Evolutionary conservation across 345 rosid species (phyloP).

Genomic region (Eucalyptus shirleyi): DNA sequence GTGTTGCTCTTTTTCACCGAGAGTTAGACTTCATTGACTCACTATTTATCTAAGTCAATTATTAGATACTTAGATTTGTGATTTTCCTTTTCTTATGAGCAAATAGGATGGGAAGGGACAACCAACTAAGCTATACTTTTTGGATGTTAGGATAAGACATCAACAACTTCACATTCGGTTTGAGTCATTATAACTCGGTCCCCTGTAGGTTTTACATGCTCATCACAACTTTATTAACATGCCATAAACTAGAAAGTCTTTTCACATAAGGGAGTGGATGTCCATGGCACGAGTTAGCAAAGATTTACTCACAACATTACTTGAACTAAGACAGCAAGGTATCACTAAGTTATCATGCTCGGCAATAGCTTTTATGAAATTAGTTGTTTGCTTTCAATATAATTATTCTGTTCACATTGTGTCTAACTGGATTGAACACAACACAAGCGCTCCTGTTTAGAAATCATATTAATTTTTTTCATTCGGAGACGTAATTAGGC

Average conservation of each 20-base stretch:
- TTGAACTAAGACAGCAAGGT: background rate
- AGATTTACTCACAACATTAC: background rate
- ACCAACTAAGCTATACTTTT: background rate
- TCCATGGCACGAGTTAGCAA: background rate
- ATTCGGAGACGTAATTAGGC: background rate
- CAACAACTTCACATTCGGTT: background rate
- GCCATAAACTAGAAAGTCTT: background rate
- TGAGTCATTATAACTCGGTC: background rate
- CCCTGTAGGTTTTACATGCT: background rate
- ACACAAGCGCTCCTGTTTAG: background rate
- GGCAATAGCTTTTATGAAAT: background rate
- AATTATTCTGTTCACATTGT: background rate
- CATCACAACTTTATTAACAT: background rate
- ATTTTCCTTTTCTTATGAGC: background rate
- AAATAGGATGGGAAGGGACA: background rate
- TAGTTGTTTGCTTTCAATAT: background rate
- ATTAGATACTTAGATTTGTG: background rate
- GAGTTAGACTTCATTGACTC: background rate
- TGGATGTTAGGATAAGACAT: background rate
- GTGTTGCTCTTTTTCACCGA: background rate
- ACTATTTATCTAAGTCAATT: background rate
- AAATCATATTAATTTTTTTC: background rate
- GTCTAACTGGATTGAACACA: background rate
- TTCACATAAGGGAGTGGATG: background rate
- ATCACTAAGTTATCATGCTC: background rate